Evolutionary conservation across 2,329 filamentous ascomycete genomes (phyloP).

Genomic region (Onygenales sp.): DNA sequence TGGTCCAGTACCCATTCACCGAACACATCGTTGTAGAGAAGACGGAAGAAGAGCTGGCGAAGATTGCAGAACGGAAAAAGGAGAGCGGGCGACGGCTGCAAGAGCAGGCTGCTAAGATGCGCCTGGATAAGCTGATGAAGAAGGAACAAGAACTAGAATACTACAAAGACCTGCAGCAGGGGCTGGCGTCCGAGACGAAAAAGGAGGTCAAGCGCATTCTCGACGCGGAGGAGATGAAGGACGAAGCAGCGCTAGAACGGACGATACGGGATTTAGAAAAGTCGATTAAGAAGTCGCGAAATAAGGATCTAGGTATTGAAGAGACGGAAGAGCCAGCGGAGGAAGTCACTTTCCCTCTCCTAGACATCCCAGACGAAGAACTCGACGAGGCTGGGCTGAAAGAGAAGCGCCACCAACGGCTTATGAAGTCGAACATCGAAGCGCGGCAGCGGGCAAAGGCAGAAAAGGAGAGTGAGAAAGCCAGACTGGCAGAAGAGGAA

Average conservation of each 20-base stretch:
- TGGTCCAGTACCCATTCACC: constrained; percentile 88
- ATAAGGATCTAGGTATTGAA: constrained; percentile 85
- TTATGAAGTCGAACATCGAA: constrained; percentile 92
- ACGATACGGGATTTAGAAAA: constrained; percentile 83
- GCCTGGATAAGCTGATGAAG: constrained; percentile 84
- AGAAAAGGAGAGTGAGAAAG: constrained; percentile 89
- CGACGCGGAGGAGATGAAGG: constrained; percentile 84
- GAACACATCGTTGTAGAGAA: constrained; percentile 88
- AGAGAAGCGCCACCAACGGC: constrained; percentile 81
- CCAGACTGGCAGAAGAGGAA: constrained; percentile 71
- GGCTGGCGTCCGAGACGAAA: constrained; percentile 68
- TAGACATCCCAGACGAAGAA: constrained; percentile 84
- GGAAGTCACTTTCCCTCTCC: constrained; percentile 74
- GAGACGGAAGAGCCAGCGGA: constrained; percentile 66
- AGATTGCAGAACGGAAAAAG: constrained; percentile 86
- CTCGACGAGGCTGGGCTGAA: constrained; percentile 87
- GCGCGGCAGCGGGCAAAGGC: constrained; percentile 87
- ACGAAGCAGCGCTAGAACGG: constrained; percentile 77
- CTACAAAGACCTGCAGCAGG: constrained; percentile 71
- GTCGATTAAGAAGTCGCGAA: constrained; percentile 77
- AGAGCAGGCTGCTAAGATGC: constrained; percentile 95
- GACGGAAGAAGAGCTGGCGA: constrained; percentile 83
- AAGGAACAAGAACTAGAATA: constrained; percentile 96
- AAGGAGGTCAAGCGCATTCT: constrained; percentile 82
- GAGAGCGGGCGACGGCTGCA: constrained; percentile 86